Evolutionary conservation across 1,284 basidiomycete genomes (phyloP), one percentile per base, ranked within the genome.

Genomic region (Athelia sp.): DNA sequence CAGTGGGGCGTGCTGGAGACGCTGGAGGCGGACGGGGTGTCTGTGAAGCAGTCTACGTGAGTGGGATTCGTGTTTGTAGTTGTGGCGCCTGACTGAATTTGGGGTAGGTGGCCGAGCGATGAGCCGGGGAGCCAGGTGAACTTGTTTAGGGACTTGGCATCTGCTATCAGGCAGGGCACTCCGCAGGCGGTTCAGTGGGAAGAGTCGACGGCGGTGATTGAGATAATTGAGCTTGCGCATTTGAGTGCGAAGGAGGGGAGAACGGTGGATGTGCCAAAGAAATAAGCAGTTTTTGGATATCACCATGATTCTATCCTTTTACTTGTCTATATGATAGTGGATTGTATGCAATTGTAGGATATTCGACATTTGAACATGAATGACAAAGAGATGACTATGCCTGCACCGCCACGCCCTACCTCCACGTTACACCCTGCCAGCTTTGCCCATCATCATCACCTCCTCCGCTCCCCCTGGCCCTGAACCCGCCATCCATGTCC

Each of bases 171-270:
- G 31, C 68, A 76, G 19, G 74, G 73, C 3, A 74, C 71, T 14
- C 73, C 76, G 45, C 72, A 71, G 43, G 73, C 73, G 13, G 79
- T 91, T 46, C 86, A 82, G 62, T 90, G 87, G 76, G 75, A 78
- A 56, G 81, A 89, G 60, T 80, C 86, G 2, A 78, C 78, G 17
- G 67, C 74, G 15, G 82, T 86, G 4, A 81, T 91, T 58, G 79
- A 87, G 66, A 74, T 90, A 61, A 80, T 90, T 57, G 84, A 90
- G 65, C 68, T 87, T 9, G 85, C 84, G 9, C 74, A 81, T 59
- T 65, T 74, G 63, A 87, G 84, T 54, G 76, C 82, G 18, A 73
- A 66, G 54, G 81, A 85, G 60, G 82, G 81, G 26, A 67, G 69
- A 45, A 79, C 75, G 1, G 44, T 81, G 17, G 60, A 62, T 10